These are phyloP conservation scores for Zymoseptoria passerinii DNA, from an alignment of 2,329 filamentous ascomycete genomes.

Conservation along the genomic window DNA sequence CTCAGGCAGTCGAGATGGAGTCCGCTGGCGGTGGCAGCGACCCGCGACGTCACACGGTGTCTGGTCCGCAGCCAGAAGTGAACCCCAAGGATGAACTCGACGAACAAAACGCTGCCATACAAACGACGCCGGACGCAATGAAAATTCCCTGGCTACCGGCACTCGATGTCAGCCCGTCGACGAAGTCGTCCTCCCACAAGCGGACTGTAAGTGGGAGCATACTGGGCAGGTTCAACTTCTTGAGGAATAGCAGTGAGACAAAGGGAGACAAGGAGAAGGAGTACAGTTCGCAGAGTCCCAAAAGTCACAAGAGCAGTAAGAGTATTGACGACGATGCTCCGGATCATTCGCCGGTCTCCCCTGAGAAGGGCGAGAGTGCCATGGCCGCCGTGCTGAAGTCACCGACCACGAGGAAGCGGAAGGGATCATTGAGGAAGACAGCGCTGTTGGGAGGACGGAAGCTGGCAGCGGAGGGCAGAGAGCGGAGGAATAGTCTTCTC, in stretches of 20 bases:
- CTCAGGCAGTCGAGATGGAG: not conserved
- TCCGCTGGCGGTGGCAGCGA: slow-evolving; percentile 17
- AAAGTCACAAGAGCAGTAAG: slow-evolving; percentile 20
- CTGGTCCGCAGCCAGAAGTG: slow-evolving; percentile 12
- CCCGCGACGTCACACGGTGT: slow-evolving; percentile 15
- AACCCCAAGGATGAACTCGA: slow-evolving; percentile 5
- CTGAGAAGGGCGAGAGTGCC: slow-evolving; percentile 21
- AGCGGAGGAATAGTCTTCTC: slow-evolving; percentile 36
- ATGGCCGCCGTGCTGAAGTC: slow-evolving; percentile 22
- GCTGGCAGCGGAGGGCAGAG: slow-evolving; percentile 49
- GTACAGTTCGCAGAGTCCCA: slow-evolving; percentile 22
- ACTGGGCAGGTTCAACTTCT: slow-evolving; percentile 61
- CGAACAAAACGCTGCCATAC: slow-evolving; percentile 7
- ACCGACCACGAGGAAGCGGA: slow-evolving; percentile 55
- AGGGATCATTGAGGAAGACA: slow-evolving; percentile 79
- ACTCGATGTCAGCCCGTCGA: slow-evolving; percentile 4
- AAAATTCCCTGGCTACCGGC: slow-evolving; percentile 19
- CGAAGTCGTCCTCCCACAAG: slow-evolving; percentile 33
- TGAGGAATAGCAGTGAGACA: slow-evolving; percentile 43
- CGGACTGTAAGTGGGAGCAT: slow-evolving; percentile 56
- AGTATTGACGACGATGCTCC: slow-evolving; percentile 27
- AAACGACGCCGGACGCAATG: slow-evolving; percentile 15
- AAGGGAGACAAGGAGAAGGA: slow-evolving; percentile 24
- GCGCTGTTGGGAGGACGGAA: slow-evolving; percentile 67
- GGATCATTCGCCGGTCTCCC: slow-evolving; percentile 12